Conservation (phyloP, 169 alveolate genomes). For the Plasmodium fragile region DNA sequence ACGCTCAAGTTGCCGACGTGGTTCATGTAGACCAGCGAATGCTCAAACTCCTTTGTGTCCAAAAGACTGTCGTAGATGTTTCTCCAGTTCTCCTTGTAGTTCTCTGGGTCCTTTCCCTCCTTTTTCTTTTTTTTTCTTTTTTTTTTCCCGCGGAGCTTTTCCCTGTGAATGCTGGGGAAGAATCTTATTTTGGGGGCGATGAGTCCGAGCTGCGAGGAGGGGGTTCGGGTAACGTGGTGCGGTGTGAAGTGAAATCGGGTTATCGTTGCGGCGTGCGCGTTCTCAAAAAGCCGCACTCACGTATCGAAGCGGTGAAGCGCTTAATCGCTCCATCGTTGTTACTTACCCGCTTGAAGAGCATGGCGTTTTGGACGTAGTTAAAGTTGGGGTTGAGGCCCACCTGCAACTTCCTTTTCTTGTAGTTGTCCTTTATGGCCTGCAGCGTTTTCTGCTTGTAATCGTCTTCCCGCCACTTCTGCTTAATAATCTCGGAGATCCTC, state of each 20-base stretch:
- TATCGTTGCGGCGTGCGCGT: background rate
- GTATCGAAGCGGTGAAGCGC: background rate
- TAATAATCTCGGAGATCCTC: conserved; percentile 59
- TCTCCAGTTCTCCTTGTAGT: conserved; percentile 67
- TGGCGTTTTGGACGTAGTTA: conserved; percentile 53
- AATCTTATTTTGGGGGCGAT: conserved; percentile 56
- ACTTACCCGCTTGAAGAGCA: conserved; percentile 60
- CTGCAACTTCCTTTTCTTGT: conserved; percentile 58
- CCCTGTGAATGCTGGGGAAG: conserved; percentile 44
- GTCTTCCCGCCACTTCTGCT: conserved; percentile 69
- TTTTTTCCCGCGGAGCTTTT: conserved; percentile 66
- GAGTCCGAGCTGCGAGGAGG: conserved; percentile 39
- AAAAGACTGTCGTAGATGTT: conserved; percentile 51
- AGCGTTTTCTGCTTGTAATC: conserved; percentile 61
- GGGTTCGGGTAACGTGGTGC: background rate
- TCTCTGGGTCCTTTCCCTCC: conserved; percentile 5
- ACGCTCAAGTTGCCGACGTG: conserved; percentile 49
- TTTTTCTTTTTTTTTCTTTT: conserved; percentile 17
- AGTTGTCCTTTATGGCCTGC: conserved; percentile 55
- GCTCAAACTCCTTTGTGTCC: conserved; percentile 36
- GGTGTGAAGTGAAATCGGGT: background rate
- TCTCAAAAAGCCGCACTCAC: background rate
- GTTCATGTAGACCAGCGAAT: conserved; percentile 17
- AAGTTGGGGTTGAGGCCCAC: conserved; percentile 62
- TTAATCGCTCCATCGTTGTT: background rate